These are phyloP conservation scores for Geotrichum macrosporum DNA, from an alignment of 1,139 yeast species.

Conservation along the genomic window DNA sequence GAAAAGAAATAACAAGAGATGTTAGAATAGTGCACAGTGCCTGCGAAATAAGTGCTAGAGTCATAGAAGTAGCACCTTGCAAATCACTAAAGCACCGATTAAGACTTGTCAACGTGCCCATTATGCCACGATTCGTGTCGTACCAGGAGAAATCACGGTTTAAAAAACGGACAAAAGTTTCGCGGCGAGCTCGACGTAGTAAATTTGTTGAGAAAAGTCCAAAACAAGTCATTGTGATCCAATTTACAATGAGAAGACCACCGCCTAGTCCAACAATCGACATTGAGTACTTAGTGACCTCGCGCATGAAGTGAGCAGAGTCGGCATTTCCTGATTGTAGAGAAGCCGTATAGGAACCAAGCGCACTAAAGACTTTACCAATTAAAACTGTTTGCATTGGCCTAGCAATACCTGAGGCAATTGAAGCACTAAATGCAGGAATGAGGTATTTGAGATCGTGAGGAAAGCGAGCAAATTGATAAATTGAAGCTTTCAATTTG, in stretches of 20 bases:
- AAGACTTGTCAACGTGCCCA: conserved; percentile 61
- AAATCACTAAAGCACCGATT: conserved; percentile 69
- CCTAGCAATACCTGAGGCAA: conserved; percentile 49
- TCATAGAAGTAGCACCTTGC: conserved; percentile 64
- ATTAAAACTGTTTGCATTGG: conserved; percentile 63
- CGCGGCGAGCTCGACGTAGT: conserved; percentile 52
- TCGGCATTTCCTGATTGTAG: conserved; percentile 25
- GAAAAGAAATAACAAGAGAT: conserved; percentile 61
- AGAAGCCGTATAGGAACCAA: conserved; percentile 43
- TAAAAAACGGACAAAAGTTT: conserved; percentile 38
- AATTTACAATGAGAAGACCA: conserved; percentile 48
- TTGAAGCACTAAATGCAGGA: conserved; percentile 32
- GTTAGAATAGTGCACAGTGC: conserved; percentile 52
- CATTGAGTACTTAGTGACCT: conserved; percentile 37
- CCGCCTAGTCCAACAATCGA: conserved; percentile 56
- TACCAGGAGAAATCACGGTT: conserved; percentile 43
- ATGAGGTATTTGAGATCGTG: conserved; percentile 32
- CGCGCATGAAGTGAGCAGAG: conserved; percentile 40
- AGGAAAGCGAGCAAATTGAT: conserved; percentile 15
- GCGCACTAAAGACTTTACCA: conserved; percentile 57
- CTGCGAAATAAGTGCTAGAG: conserved; percentile 55
- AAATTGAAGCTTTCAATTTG: conserved; percentile 15
- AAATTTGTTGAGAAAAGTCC: conserved; percentile 70
- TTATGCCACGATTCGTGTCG: conserved; percentile 44
- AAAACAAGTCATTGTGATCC: conserved; percentile 60